Percentiles rank a stretch among this genome's conserved stretches.
phyloP scores from a whole-genome alignment of 768 basidiomycete species.

The Suillus subaureus region DNA sequence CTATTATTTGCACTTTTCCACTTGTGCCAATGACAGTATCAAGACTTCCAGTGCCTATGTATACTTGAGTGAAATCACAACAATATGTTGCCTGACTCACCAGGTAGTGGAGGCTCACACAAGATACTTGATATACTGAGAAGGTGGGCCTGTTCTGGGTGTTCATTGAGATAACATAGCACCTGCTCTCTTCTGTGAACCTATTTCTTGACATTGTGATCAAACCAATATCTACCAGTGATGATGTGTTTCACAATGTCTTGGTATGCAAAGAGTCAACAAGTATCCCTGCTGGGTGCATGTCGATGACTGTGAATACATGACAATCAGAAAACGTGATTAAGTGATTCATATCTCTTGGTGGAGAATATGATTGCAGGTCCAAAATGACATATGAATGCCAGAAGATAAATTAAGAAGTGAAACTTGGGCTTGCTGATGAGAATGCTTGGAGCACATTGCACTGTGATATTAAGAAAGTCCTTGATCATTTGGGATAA shows the following conservation, averaged over 20 bases:
- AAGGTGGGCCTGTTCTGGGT: slow-evolving; percentile 9
- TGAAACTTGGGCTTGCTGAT: too few species aligned
- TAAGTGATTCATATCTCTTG: too few species aligned
- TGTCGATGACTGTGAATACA: slow-evolving; percentile 39
- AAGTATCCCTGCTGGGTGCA: slow-evolving; percentile 40
- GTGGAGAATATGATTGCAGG: too few species aligned
- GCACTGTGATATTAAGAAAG: too few species aligned
- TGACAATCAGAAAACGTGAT: slow-evolving; percentile 37
- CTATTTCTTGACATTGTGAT: slow-evolving; percentile 17
- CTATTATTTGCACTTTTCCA: neutral
- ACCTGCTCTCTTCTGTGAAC: neutral
- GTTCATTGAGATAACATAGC: neutral
- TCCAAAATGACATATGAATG: too few species aligned
- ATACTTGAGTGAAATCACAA: neutral
- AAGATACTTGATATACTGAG: slow-evolving; percentile 4
- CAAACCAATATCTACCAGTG: slow-evolving; percentile 16
- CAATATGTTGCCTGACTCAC: neutral
- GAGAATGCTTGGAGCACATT: too few species aligned
- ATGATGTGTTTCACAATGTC: slow-evolving; percentile 20
- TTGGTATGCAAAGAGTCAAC: slow-evolving; percentile 16
- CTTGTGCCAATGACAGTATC: neutral
- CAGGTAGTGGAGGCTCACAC: neutral
- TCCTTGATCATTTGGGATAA: too few species aligned
- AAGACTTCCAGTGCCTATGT: neutral
- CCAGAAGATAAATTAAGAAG: too few species aligned